A percentile compares a stretch with the other conserved stretches of the same genome.
Conservation (phyloP, 2,329 filamentous ascomycete species). For the Aspergillus japonicus region DNA sequence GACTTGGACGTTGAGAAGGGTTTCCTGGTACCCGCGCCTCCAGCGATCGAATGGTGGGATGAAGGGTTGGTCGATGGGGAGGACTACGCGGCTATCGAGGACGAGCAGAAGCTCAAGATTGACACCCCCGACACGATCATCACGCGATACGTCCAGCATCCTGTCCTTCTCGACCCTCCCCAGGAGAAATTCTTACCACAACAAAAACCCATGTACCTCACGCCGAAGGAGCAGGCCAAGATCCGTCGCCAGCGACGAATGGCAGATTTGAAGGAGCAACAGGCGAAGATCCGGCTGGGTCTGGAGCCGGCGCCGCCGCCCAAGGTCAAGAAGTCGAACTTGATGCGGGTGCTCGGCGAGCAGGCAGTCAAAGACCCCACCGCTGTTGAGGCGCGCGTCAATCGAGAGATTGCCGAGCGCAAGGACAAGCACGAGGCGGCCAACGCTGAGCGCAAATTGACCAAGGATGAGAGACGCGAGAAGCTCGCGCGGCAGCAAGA, state of each 20-base stretch:
- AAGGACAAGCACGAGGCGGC: slow-evolving; percentile 71
- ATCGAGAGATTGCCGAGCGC: slow-evolving; percentile 86
- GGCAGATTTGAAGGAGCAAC: slow-evolving; percentile 91
- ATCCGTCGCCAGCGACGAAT: slow-evolving; percentile 84
- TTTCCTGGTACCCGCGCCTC: slow-evolving; percentile 79
- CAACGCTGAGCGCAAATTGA: slow-evolving; percentile 84
- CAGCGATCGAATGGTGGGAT: slow-evolving; percentile 96
- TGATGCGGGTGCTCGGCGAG: slow-evolving; percentile 95
- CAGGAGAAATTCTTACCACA: slow-evolving; percentile 79
- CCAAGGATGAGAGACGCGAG: slow-evolving; percentile 80
- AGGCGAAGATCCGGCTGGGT: slow-evolving; percentile 91
- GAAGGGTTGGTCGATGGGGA: slow-evolving; percentile 76
- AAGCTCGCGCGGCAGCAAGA: slow-evolving; percentile 82
- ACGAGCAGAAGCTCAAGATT: slow-evolving; percentile 68
- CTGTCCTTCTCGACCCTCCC: slow-evolving; percentile 83
- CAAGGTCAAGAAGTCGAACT: slow-evolving; percentile 94
- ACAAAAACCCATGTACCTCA: slow-evolving; percentile 89
- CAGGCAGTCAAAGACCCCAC: slow-evolving; percentile 94
- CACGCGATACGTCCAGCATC: slow-evolving; percentile 88
- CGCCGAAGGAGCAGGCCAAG: slow-evolving; percentile 86
- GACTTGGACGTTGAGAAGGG: slow-evolving; percentile 85
- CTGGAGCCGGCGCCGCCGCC: slow-evolving; percentile 86
- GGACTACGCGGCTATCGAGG: slow-evolving; percentile 69
- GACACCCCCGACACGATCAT: slow-evolving; percentile 79
- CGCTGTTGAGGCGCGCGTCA: slow-evolving; percentile 91